Percentiles rank a stretch among this genome's conserved stretches.
phyloP scores from a whole-genome alignment of 2,329 filamentous ascomycete genomes.

The Sclerotinia sclerotiorum region DNA sequence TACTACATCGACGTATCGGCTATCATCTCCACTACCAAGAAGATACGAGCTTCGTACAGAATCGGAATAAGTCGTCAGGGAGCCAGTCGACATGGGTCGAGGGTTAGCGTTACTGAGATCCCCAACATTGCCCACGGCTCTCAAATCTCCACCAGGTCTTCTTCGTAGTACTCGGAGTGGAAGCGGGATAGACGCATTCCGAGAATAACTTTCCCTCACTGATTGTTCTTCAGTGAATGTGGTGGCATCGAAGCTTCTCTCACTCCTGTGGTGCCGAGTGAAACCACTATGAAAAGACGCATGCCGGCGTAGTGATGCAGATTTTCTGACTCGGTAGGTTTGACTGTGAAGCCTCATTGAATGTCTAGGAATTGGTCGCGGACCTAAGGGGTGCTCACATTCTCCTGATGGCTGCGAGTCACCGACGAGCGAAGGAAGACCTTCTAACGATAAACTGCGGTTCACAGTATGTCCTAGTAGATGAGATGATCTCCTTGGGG shows the following conservation, averaged over 20 bases:
- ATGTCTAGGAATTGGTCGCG: slow-evolving; percentile 30
- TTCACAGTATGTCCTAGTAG: slow-evolving; percentile 47
- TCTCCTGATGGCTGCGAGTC: slow-evolving; percentile 33
- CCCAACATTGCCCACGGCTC: slow-evolving; percentile 64
- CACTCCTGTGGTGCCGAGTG: slow-evolving; percentile 48
- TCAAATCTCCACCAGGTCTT: slow-evolving; percentile 72
- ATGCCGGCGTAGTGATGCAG: slow-evolving; percentile 54
- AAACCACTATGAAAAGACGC: slow-evolving; percentile 61
- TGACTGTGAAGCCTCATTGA: slow-evolving; percentile 29
- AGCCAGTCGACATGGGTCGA: slow-evolving; percentile 58
- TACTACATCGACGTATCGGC: slow-evolving; percentile 48
- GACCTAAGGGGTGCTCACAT: slow-evolving; percentile 32
- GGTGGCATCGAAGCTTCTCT: slow-evolving; percentile 62
- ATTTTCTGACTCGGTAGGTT: slow-evolving; percentile 49
- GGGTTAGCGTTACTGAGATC: slow-evolving; percentile 53
- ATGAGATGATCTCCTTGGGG: slow-evolving; percentile 56
- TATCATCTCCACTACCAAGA: slow-evolving; percentile 43
- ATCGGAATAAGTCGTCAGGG: slow-evolving; percentile 59
- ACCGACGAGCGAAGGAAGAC: slow-evolving; percentile 35
- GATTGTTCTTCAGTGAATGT: slow-evolving; percentile 54
- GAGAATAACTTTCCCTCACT: slow-evolving; percentile 46
- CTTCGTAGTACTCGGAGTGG: slow-evolving; percentile 67
- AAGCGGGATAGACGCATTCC: slow-evolving; percentile 48
- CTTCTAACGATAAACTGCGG: slow-evolving; percentile 41
- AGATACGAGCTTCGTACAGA: slow-evolving; percentile 60